These are phyloP conservation scores for Plasmopara muralis DNA, from an alignment of 352 stramenopile genomes.

Conservation along the genomic window DNA sequence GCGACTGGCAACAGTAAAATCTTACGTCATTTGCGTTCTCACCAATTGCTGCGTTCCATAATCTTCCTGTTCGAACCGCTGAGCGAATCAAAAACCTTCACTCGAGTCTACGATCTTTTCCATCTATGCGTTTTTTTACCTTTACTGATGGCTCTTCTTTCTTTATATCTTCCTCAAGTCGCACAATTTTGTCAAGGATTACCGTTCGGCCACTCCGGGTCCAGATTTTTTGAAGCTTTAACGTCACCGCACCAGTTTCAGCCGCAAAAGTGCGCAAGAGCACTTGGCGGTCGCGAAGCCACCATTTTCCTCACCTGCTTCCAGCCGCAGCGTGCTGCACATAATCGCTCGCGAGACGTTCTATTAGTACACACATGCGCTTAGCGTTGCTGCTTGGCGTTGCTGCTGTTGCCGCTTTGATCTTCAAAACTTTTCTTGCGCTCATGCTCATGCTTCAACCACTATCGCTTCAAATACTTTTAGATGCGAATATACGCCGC, in stretches of 20 bases:
- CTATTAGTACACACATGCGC: too few relatives aligned
- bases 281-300: slow-evolving; percentile 51
- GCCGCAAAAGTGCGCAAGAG: slow-evolving; percentile 34
- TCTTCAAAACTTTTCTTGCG: slow-evolving; percentile 22
- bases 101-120: slow-evolving; percentile 1
- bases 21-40: slow-evolving; percentile 2
- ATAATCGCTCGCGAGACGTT: slow-evolving; percentile 4
- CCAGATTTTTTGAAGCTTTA: slow-evolving; percentile 64
- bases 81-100: too few relatives aligned
- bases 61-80: slow-evolving; percentile 10
- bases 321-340: slow-evolving; percentile 38
- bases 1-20: not conserved
- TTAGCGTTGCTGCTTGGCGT: not conserved
- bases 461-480: slow-evolving; percentile 16
- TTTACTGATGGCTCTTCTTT: slow-evolving; percentile 2
- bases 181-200: slow-evolving; percentile 64
- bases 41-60: slow-evolving; percentile 5
- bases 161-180: slow-evolving; percentile 9
- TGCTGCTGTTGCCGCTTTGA: not conserved
- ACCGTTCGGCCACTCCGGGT: slow-evolving; percentile 54
- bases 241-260: slow-evolving; percentile 21
- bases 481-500: too few relatives aligned
- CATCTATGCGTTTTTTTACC: not conserved
- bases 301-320: slow-evolving; percentile 58
- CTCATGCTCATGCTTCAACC: slow-evolving; percentile 43